Base-by-base conservation (phyloP, 2,329 filamentous ascomycete species). In the Alternaria sp. region DNA sequence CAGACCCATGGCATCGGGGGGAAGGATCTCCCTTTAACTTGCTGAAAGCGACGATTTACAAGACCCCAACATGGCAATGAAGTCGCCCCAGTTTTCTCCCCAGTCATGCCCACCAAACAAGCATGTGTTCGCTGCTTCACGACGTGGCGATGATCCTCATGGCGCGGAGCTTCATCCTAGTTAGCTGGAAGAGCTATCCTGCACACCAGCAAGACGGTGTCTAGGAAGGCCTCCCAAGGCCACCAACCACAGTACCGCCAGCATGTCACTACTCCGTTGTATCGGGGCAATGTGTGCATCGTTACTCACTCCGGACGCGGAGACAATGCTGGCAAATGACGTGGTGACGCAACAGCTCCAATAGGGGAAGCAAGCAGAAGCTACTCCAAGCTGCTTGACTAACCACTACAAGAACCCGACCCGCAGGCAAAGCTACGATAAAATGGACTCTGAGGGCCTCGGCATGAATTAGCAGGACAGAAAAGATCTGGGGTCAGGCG, bases 341-440 rank as follows among this genome's bases (percentile, higher is more conserved):
- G 31, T 37, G 55, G 66, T 71, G 71, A 72, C 63, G 68, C 63
- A 67, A 60, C 58, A 56, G 62, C 56, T 50, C 48, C 44, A 54
- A 55, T 44, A 28, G 45, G 54, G 51, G 56, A 42, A 45, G 39
- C 34, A 44, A 56, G 42, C 23, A 13, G 51, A 50, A 45, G 34
- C 29, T 51, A 54, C 49, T 52, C 55, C 50, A 49, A 31, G 33
- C 39, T 36, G 36, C n/a, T 23, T 31, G 51, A 14, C 51, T 56
- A 45, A 26, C 55, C 55, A 11, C 23, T 21, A 33, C 21, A 34
- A 53, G 45, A 26, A 55, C 31, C 44, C 39, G 51, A 49, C 36
- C 48, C 44, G 50, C 54, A 46, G 28, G 9, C 31, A 60, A 60
- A 49, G 48, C 52, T 23, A 34, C 41, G 48, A 31, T 26, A 42